Conservation (phyloP, 2,329 filamentous ascomycete species). For the Paecilomyces fulvus region DNA sequence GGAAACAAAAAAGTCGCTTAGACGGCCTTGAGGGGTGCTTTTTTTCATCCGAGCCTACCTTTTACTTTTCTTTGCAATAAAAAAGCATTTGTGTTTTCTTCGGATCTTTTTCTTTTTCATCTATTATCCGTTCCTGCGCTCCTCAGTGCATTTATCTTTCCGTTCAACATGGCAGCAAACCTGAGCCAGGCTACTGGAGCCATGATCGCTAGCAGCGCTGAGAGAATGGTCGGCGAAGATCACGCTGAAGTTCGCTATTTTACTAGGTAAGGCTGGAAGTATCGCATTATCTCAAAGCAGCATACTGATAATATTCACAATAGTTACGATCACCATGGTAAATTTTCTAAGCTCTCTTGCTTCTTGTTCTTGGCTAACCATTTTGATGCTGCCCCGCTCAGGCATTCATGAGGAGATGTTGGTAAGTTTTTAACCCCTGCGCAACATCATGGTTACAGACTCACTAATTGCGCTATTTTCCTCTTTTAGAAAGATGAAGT, state of each 20-base stretch:
- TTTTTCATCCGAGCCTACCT: constrained; percentile 5
- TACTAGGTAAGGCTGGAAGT: constrained; percentile 62
- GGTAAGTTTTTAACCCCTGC: constrained; percentile 49
- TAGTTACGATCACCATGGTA: constrained; percentile 98
- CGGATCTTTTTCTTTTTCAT: constrained; percentile 1
- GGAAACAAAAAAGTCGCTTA: constrained; percentile 9
- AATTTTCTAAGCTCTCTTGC: constrained; percentile 13
- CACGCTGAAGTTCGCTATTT: constrained; percentile 99
- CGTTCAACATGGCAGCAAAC: constrained; percentile 22
- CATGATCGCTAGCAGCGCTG: constrained; percentile 33
- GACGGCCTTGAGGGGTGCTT: constrained; percentile 8
- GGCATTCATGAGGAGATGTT: constrained; percentile 98
- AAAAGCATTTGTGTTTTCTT: constrained; percentile 4
- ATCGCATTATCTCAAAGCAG: constrained; percentile 13
- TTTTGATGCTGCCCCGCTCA: constrained; percentile 37
- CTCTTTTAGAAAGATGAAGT: constrained; percentile 85
- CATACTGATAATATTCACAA: constrained; percentile 11
- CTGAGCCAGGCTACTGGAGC: constrained; percentile 15
- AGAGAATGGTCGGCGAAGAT: constrained; percentile 55
- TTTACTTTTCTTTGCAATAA: constrained; percentile 1
- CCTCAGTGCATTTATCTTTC: not conserved
- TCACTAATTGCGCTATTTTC: constrained; percentile 9
- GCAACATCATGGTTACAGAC: constrained; percentile 7
- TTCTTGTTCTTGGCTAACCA: constrained; percentile 12
- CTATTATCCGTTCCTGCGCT: not conserved